These are phyloP conservation scores for Xylariaceae sp. DNA, from an alignment of 2,329 filamentous ascomycete species.

Conservation along the genomic window DNA sequence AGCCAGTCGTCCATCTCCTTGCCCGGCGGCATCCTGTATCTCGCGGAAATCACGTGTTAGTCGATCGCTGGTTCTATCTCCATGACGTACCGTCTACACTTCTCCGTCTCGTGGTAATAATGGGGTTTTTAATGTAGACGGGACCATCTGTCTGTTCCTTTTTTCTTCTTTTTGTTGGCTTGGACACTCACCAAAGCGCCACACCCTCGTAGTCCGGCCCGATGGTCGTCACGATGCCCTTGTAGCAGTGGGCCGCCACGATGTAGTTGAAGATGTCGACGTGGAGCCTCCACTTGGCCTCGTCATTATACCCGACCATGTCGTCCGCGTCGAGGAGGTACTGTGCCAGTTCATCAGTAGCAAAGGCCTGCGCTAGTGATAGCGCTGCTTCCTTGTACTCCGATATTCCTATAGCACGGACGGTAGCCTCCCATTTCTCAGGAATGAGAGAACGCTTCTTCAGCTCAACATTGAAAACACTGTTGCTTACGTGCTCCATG, in stretches of 20 bases:
- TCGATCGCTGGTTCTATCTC: slow-evolving; percentile 1
- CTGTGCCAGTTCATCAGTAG: slow-evolving; percentile 70
- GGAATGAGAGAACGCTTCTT: slow-evolving; percentile 54
- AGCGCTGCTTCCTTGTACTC: slow-evolving; percentile 73
- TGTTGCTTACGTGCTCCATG: slow-evolving; percentile 47
- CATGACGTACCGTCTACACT: background rate
- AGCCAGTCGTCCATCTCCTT: slow-evolving; percentile 72
- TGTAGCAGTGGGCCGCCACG: slow-evolving; percentile 73
- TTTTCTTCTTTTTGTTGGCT: background rate
- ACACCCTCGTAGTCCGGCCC: slow-evolving; percentile 78
- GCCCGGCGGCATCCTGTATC: slow-evolving; percentile 71
- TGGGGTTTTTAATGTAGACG: background rate
- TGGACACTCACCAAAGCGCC: slow-evolving; percentile 69
- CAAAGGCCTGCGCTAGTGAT: slow-evolving; percentile 77
- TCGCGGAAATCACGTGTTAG: slow-evolving; percentile 14
- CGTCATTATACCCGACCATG: slow-evolving; percentile 61
- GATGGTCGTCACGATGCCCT: slow-evolving; percentile 73
- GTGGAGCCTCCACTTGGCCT: slow-evolving; percentile 76
- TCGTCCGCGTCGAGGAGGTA: slow-evolving; percentile 77
- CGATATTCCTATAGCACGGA: slow-evolving; percentile 65
- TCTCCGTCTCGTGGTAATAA: slow-evolving; percentile 11
- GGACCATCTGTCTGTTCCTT: background rate
- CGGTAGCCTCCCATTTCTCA: slow-evolving; percentile 54
- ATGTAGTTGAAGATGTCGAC: slow-evolving; percentile 77
- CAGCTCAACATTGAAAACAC: slow-evolving; percentile 33